A percentile compares a stretch with the other conserved stretches of the same genome.
phyloP scores from a whole-genome alignment of 768 basidiomycete species.

The Terana coerulea region DNA sequence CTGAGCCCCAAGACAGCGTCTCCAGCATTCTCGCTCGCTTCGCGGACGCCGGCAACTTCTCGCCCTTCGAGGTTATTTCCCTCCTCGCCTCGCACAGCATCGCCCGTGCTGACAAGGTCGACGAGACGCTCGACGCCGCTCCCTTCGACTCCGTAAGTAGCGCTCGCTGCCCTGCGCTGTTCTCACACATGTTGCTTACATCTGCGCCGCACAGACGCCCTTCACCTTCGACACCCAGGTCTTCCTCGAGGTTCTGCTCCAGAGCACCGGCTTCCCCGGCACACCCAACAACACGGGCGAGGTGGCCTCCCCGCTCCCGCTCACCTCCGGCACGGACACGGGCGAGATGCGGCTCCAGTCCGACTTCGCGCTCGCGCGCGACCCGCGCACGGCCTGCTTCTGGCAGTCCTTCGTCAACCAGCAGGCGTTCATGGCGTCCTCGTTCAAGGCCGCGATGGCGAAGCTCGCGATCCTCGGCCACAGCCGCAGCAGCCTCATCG shows the following conservation, averaged over 20 bases:
- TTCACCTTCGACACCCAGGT: constrained; percentile 18
- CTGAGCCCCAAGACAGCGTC: constrained; percentile 18
- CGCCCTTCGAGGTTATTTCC: constrained; percentile 21
- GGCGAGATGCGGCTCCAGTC: constrained; percentile 45
- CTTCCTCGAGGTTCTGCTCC: constrained; percentile 26
- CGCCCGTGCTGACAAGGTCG: constrained; percentile 24
- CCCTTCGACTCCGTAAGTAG: constrained; percentile 23
- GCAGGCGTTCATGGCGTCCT: constrained; percentile 15
- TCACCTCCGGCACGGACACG: constrained; percentile 3
- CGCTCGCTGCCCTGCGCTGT: background rate
- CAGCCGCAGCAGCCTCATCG: constrained; percentile 14
- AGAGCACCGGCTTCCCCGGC: constrained; percentile 26
- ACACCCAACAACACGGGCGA: constrained; percentile 36
- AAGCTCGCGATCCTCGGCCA: constrained; percentile 24
- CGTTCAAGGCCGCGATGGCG: constrained; percentile 21
- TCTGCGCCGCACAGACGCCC: constrained; percentile 3
- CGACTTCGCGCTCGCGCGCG: constrained; percentile 30
- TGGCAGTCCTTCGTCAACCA: constrained; percentile 42
- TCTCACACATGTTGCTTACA: background rate
- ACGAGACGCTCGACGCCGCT: constrained; percentile 20
- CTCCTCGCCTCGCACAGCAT: constrained; percentile 25
- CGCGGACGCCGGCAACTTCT: constrained; percentile 22
- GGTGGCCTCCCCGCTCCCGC: constrained; percentile 32
- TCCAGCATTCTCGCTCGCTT: constrained; percentile 21
- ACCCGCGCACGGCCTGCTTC: constrained; percentile 41